These are phyloP conservation scores for Papiliotrema nemorosa DNA, from an alignment of 1,284 basidiomycete species.

Conservation along the genomic window DNA sequence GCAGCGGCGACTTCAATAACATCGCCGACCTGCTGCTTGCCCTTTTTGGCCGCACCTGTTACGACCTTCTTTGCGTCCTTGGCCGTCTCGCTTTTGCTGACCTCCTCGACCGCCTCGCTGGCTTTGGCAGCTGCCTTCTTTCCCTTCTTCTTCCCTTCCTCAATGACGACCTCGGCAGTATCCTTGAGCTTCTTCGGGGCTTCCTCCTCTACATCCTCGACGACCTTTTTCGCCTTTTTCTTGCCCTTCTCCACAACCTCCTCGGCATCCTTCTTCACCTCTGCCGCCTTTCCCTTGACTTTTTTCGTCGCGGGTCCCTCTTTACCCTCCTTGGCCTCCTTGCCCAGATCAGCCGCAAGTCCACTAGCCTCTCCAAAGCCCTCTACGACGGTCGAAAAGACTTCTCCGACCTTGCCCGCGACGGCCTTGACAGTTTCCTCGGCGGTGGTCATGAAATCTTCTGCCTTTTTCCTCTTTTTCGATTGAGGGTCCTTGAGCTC, in stretches of 20 bases:
- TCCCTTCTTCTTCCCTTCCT: constrained; percentile 5
- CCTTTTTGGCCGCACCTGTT: constrained; percentile 2
- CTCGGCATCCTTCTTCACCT: constrained; percentile 5
- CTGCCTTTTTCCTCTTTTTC: constrained; percentile 43
- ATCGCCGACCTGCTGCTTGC: constrained; percentile 13
- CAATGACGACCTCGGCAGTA: neutral
- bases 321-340: constrained; percentile 14
- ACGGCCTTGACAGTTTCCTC: constrained; percentile 27
- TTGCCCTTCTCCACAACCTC: constrained; percentile 7
- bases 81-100: constrained; percentile 6
- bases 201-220: neutral
- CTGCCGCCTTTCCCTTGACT: constrained; percentile 10
- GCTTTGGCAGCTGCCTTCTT: constrained; percentile 13
- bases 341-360: constrained; percentile 16
- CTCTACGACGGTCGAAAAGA: constrained; percentile 9
- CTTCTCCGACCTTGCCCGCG: constrained; percentile 17
- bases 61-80: constrained; percentile 10
- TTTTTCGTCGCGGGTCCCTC: constrained; percentile 10
- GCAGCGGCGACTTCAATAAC: constrained; percentile 15
- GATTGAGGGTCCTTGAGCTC: constrained; percentile 25
- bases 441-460: constrained; percentile 36
- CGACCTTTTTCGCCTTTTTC: constrained; percentile 8
- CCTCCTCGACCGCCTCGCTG: constrained; percentile 2
- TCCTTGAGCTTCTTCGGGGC: constrained; percentile 6
- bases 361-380: constrained; percentile 14